Evolutionary conservation across 164 flowering plant genomes (phyloP).

Genomic region (Annona squamosa): DNA sequence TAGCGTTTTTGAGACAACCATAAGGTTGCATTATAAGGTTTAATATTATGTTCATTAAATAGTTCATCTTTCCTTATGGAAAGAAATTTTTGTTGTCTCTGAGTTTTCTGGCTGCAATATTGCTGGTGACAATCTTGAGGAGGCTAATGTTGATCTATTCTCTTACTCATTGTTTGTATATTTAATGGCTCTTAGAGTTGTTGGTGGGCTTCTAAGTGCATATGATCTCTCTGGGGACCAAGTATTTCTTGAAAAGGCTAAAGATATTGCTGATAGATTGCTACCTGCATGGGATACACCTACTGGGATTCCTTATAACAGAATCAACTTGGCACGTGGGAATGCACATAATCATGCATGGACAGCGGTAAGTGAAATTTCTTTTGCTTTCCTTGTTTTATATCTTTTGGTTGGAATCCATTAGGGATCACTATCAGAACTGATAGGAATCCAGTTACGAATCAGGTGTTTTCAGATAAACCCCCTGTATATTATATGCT

Average conservation of each 20-base stretch:
- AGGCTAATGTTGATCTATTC: slow-evolving; percentile 1
- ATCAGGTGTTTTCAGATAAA: too few relatives aligned
- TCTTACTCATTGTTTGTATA: slow-evolving; percentile 2
- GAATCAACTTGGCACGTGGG: slow-evolving; percentile 73
- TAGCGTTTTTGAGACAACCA: slow-evolving; percentile 99
- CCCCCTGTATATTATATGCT: too few relatives aligned
- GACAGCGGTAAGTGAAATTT: slow-evolving; percentile 65
- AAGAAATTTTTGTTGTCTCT: slow-evolving; percentile 5
- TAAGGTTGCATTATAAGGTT: slow-evolving; percentile 95
- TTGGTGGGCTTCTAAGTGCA: slow-evolving; percentile 97
- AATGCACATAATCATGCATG: slow-evolving; percentile 79
- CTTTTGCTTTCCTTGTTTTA: neutral
- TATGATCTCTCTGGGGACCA: slow-evolving; percentile 90
- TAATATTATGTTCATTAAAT: slow-evolving; percentile 24
- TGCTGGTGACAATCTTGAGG: neutral
- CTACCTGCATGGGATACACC: slow-evolving; percentile 98
- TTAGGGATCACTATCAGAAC: too few relatives aligned
- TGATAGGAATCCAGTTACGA: too few relatives aligned
- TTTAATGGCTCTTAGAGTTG: slow-evolving; percentile 56
- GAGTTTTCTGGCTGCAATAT: neutral
- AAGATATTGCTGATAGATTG: slow-evolving; percentile 87
- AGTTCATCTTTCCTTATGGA: slow-evolving; percentile 12
- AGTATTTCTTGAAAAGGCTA: slow-evolving; percentile 86
- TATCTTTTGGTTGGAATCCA: too few relatives aligned
- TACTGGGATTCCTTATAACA: slow-evolving; percentile 85